A percentile compares a stretch with the other conserved stretches of the same genome.
Conservation (phyloP, 305 asterid genomes). For the Lippia alba region DNA sequence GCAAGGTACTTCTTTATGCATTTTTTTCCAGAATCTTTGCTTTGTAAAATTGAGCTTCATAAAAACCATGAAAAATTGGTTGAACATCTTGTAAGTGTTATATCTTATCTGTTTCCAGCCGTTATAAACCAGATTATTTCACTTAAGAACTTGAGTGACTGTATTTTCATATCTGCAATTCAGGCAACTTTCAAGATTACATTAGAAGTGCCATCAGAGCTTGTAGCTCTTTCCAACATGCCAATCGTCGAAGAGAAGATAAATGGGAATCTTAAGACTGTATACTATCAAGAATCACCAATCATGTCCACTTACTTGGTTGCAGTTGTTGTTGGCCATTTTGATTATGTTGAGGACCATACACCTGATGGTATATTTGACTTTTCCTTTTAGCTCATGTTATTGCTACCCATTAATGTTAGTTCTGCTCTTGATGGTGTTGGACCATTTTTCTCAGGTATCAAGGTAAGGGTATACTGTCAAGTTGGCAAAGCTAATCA, state of each 20-base stretch:
- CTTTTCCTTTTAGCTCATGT: slow-evolving; percentile 19
- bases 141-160: slow-evolving; percentile 26
- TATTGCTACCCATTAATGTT: slow-evolving; percentile 16
- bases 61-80: not conserved
- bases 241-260: slow-evolving; percentile 75
- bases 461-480: slow-evolving; percentile 84
- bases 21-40: not conserved
- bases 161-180: slow-evolving; percentile 28
- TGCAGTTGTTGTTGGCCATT: slow-evolving; percentile 95
- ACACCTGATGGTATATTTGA: slow-evolving; percentile 82
- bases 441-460: slow-evolving; percentile 55
- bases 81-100: not conserved
- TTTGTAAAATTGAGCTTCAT: not conserved
- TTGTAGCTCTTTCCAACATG: slow-evolving; percentile 95
- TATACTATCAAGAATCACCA: slow-evolving; percentile 90
- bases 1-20: slow-evolving; percentile 60
- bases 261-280: slow-evolving; percentile 73
- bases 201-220: slow-evolving; percentile 90
- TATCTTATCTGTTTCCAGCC: not conserved
- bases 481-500: slow-evolving; percentile 88
- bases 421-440: slow-evolving; percentile 17
- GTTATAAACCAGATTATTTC: slow-evolving; percentile 5
- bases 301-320: slow-evolving; percentile 98
- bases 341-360: slow-evolving; percentile 91
- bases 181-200: slow-evolving; percentile 98